phyloP scores from a whole-genome alignment of 352 stramenopile genomes.

The Phytophthora boehmeriae region DNA sequence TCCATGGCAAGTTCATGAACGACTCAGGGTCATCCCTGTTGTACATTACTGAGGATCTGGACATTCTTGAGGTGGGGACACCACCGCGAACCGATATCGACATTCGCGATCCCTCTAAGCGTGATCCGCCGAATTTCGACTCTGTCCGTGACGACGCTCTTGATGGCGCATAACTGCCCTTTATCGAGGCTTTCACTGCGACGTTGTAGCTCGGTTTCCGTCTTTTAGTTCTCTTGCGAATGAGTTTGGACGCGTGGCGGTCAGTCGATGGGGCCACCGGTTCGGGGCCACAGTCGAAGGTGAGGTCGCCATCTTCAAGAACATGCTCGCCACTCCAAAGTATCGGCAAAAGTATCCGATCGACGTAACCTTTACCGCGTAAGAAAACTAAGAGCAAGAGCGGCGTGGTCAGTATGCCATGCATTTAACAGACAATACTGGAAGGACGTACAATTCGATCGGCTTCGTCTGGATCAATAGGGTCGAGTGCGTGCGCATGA shows the following conservation, averaged over 20 bases:
- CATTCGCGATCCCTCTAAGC: conserved; percentile 28
- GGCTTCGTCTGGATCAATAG: conserved; percentile 25
- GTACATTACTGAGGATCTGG: conserved; percentile 31
- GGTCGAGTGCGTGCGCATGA: conserved; percentile 16
- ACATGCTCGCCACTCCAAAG: conserved; percentile 15
- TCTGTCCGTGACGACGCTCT: conserved; percentile 39
- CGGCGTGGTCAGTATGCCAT: not conserved
- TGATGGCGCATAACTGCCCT: conserved; percentile 34
- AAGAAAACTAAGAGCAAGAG: conserved; percentile 19
- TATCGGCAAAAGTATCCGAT: conserved; percentile 30
- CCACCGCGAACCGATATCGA: conserved; percentile 24
- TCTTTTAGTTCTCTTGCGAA: conserved; percentile 28
- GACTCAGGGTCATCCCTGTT: conserved; percentile 7
- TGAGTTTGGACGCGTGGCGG: conserved; percentile 29
- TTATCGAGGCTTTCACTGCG: conserved; percentile 17
- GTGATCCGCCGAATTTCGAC: conserved; percentile 17
- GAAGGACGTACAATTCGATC: conserved; percentile 18
- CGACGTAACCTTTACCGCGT: conserved; percentile 21
- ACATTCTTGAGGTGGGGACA: conserved; percentile 35
- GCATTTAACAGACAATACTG: not conserved
- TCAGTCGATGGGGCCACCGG: conserved; percentile 19
- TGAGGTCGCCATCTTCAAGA: conserved; percentile 17
- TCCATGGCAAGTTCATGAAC: conserved; percentile 13
- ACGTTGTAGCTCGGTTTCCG: conserved; percentile 13
- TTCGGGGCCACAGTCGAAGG: conserved; percentile 21